Conservation (phyloP, 2,329 filamentous ascomycete genomes). For the Cytospora piceicola region DNA sequence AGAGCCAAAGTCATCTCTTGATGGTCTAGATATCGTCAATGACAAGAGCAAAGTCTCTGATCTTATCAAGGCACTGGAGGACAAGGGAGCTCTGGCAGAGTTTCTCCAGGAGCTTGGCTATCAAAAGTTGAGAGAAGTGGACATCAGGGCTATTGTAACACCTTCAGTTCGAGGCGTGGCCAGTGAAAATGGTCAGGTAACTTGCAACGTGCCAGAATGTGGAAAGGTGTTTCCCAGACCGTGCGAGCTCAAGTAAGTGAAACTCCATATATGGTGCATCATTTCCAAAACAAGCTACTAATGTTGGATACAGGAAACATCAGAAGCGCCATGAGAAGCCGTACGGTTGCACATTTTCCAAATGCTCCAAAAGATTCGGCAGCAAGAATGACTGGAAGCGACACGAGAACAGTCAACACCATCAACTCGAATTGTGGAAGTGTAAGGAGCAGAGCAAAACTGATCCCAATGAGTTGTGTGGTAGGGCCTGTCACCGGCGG, state of each 20-base stretch:
- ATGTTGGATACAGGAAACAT: constrained; percentile 68
- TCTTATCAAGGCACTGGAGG: constrained; percentile 34
- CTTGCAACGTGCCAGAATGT: constrained; percentile 40
- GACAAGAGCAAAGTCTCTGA: constrained; percentile 15
- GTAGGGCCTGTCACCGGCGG: constrained; percentile 59
- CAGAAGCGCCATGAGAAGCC: constrained; percentile 79
- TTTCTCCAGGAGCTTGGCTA: constrained; percentile 38
- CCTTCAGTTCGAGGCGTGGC: constrained; percentile 13
- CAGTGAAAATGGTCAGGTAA: constrained; percentile 29
- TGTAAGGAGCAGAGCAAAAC: constrained; percentile 54
- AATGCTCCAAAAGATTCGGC: constrained; percentile 77
- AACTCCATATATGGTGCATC: not conserved
- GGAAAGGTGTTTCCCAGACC: constrained; percentile 51
- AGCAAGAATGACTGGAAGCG: constrained; percentile 95
- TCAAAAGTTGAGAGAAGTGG: constrained; percentile 28
- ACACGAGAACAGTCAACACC: constrained; percentile 82
- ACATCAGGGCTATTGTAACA: constrained; percentile 32
- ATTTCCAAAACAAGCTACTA: constrained; percentile 28
- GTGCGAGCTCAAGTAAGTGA: constrained; percentile 61
- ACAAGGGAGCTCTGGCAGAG: constrained; percentile 39
- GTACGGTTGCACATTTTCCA: constrained; percentile 76
- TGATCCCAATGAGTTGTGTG: constrained; percentile 49
- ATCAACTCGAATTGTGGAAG: constrained; percentile 71
- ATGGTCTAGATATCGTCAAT: constrained; percentile 1
- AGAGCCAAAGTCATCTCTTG: not conserved